These are phyloP conservation scores for Sarocladium brachiariae DNA, from an alignment of 2,329 filamentous ascomycete species.

Conservation along the genomic window DNA sequence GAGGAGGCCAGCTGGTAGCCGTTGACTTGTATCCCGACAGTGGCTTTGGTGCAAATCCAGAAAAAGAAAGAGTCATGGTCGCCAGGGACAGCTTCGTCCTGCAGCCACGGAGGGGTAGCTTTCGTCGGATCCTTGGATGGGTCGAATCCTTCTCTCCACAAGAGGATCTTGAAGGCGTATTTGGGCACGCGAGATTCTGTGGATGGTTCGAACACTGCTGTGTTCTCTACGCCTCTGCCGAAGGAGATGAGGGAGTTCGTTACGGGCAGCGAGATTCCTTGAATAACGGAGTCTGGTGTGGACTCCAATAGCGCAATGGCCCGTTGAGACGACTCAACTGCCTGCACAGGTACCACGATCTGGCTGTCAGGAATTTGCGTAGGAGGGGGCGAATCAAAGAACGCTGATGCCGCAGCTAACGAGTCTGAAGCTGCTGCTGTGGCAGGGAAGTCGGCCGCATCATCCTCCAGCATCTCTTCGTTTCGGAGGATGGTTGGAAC, in stretches of 20 bases:
- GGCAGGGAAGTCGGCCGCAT: constrained; percentile 21
- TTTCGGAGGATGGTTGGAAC: constrained; percentile 18
- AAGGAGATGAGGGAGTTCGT: constrained; percentile 65
- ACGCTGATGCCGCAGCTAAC: neutral
- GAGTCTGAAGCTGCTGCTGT: constrained; percentile 22
- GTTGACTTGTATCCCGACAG: constrained; percentile 71
- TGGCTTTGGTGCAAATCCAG: constrained; percentile 73
- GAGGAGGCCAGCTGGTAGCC: constrained; percentile 55
- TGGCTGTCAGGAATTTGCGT: constrained; percentile 22
- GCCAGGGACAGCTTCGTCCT: constrained; percentile 7
- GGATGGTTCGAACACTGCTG: constrained; percentile 54
- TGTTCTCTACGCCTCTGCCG: constrained; percentile 67
- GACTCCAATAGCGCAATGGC: constrained; percentile 61
- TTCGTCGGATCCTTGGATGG: constrained; percentile 45
- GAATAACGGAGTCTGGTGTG: constrained; percentile 56
- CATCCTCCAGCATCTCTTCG: constrained; percentile 20
- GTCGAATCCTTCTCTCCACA: constrained; percentile 60
- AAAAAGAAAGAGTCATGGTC: constrained; percentile 56
- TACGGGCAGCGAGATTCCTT: constrained; percentile 57
- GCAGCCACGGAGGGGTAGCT: constrained; percentile 39
- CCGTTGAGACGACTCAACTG: constrained; percentile 24
- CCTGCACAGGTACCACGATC: constrained; percentile 28
- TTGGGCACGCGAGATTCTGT: constrained; percentile 71
- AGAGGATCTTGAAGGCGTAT: constrained; percentile 69
- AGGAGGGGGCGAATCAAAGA: constrained; percentile 7